phyloP scores from a whole-genome alignment of 2,329 filamentous ascomycete genomes.

The Xylariaceae sp. region DNA sequence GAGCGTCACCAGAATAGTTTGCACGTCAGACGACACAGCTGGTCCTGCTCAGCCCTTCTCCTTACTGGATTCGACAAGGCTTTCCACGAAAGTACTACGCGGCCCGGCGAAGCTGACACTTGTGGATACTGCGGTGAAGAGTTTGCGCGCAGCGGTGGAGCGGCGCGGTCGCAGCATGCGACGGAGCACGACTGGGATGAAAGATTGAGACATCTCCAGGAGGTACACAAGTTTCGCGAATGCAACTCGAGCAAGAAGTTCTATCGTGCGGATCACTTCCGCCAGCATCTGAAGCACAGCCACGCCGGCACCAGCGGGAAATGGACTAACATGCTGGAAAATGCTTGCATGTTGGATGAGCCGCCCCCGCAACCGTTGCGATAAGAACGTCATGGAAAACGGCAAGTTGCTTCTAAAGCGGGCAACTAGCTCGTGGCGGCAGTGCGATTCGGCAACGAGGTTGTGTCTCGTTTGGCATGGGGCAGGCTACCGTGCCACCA shows the following conservation, averaged over 20 bases:
- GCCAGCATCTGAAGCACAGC: constrained; percentile 96
- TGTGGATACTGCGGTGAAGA: constrained; percentile 97
- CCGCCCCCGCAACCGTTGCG: constrained; percentile 55
- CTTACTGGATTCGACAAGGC: constrained; percentile 65
- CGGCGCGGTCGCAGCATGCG: constrained; percentile 40
- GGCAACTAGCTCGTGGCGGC: not conserved
- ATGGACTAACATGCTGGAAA: constrained; percentile 98
- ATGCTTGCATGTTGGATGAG: constrained; percentile 89
- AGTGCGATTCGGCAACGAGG: constrained; percentile 3
- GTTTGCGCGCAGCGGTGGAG: constrained; percentile 55
- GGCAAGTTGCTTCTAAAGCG: not conserved
- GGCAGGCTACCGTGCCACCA: not conserved
- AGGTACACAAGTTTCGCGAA: constrained; percentile 92
- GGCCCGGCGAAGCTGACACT: constrained; percentile 64
- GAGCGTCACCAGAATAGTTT: constrained; percentile 95
- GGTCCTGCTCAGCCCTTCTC: constrained; percentile 84
- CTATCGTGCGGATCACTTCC: constrained; percentile 93
- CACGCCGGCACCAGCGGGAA: constrained; percentile 94
- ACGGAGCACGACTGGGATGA: constrained; percentile 86
- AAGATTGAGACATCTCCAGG: constrained; percentile 79
- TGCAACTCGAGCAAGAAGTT: constrained; percentile 99
- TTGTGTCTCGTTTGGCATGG: constrained; percentile 1
- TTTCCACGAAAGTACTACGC: constrained; percentile 73
- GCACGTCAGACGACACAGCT: constrained; percentile 86
- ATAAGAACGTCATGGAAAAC: constrained; percentile 21